Evolutionary conservation across 257 asterid genomes (phyloP).

Genomic region (Plectranthus barbatus): DNA sequence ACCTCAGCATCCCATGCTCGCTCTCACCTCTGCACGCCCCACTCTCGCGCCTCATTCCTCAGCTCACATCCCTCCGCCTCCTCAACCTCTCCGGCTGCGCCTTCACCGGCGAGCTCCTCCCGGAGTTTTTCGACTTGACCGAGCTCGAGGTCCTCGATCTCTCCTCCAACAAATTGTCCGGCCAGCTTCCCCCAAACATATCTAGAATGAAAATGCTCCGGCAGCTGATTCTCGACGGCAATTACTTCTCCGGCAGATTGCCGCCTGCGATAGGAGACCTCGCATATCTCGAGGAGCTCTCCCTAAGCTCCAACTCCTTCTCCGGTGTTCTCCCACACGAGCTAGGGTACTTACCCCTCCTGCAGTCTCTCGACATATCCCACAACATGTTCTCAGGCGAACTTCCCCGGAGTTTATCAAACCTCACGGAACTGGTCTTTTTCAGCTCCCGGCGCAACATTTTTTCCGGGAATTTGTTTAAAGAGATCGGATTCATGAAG

Average conservation of each 20-base stretch:
- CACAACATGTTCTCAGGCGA: conserved; percentile 49
- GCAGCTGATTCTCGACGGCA: conserved; percentile 54
- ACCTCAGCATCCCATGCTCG: conserved; percentile 26
- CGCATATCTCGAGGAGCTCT: conserved; percentile 39
- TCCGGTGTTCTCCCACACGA: conserved; percentile 47
- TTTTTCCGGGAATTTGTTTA: conserved; percentile 33
- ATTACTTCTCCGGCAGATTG: conserved; percentile 41
- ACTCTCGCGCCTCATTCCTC: conserved; percentile 34
- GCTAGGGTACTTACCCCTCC: conserved; percentile 37
- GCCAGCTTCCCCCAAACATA: conserved; percentile 33
- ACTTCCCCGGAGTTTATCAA: conserved; percentile 41
- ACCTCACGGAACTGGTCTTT: conserved; percentile 37
- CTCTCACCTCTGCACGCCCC: conserved; percentile 35
- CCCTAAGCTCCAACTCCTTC: conserved; percentile 46
- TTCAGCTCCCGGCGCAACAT: conserved; percentile 44
- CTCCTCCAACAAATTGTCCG: conserved; percentile 44
- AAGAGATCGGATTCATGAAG: conserved; percentile 40
- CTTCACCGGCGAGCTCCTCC: conserved; percentile 38
- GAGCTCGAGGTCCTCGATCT: conserved; percentile 49
- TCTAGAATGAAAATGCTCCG: conserved; percentile 30
- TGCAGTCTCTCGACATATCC: conserved; percentile 61
- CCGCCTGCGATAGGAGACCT: conserved; percentile 48
- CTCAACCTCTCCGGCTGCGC: conserved; percentile 61
- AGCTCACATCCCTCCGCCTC: conserved; percentile 39
- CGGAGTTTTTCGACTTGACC: conserved; percentile 41